A percentile compares a stretch with the other conserved stretches of the same genome.
Conservation (phyloP, 2,329 filamentous ascomycete genomes). For the Fusarium staphyleae region DNA sequence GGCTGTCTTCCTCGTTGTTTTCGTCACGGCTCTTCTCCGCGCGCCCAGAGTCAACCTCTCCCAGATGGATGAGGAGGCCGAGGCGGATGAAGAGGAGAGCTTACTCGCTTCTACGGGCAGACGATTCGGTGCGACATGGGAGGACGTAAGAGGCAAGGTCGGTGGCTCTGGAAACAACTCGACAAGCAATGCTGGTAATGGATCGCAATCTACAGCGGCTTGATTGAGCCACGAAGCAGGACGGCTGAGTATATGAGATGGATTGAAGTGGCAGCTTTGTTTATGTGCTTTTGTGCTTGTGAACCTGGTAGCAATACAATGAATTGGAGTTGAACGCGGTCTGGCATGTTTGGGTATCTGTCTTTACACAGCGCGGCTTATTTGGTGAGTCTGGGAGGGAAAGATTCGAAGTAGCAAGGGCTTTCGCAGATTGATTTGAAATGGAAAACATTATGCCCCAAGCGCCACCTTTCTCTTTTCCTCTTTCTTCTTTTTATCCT, state of each 20-base stretch:
- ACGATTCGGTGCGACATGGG: conserved; percentile 85
- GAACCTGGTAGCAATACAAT: conserved; percentile 8
- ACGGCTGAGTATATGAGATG: background rate
- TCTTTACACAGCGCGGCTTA: conserved; percentile 7
- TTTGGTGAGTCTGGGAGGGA: conserved; percentile 3
- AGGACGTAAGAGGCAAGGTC: conserved; percentile 75
- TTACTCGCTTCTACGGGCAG: conserved; percentile 83
- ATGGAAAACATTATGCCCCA: conserved; percentile 43
- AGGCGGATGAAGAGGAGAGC: conserved; percentile 92
- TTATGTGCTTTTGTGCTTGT: background rate
- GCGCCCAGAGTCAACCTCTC: conserved; percentile 78
- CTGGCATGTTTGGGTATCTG: conserved; percentile 26
- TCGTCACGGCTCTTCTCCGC: conserved; percentile 79
- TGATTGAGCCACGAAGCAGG: conserved; percentile 10
- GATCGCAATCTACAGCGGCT: conserved; percentile 25
- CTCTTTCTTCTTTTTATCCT: conserved; percentile 45
- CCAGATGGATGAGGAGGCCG: conserved; percentile 85
- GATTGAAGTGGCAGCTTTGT: conserved; percentile 9
- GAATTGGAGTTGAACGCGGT: conserved; percentile 15
- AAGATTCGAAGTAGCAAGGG: conserved; percentile 6
- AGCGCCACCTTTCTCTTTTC: conserved; percentile 48
- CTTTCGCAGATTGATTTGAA: conserved; percentile 18
- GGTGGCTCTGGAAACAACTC: conserved; percentile 26
- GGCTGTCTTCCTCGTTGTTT: conserved; percentile 80
- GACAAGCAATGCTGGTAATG: conserved; percentile 21